Evolutionary conservation across 1,284 basidiomycete species (phyloP).

Genomic region (Dichomitus squalens): DNA sequence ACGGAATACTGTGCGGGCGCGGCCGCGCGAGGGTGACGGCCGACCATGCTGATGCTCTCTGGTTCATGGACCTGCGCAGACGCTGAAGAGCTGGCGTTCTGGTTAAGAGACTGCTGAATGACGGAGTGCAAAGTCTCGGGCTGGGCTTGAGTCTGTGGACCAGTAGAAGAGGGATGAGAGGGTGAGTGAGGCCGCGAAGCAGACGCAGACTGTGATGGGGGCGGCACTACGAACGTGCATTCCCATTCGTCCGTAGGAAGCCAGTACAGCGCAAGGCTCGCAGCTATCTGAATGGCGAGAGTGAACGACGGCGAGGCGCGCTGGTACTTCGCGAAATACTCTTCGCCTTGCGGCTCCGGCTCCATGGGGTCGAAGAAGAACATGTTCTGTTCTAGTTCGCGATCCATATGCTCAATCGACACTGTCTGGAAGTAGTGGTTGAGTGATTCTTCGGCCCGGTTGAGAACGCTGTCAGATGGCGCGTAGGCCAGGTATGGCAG

Average conservation of each 20-base stretch:
- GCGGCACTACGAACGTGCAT: constrained; percentile 48
- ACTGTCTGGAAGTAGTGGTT: constrained; percentile 25
- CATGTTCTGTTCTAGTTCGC: constrained; percentile 40
- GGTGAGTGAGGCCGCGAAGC: constrained; percentile 21
- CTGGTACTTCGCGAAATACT: constrained; percentile 30
- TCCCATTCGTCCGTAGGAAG: constrained; percentile 72
- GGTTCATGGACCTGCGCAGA: not conserved
- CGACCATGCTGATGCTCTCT: constrained; percentile 20
- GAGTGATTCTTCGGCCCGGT: constrained; percentile 42
- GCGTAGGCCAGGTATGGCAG: constrained; percentile 73
- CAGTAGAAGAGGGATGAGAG: constrained; percentile 26
- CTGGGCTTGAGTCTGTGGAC: not conserved
- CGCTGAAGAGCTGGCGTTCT: constrained; percentile 19
- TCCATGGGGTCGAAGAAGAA: constrained; percentile 53
- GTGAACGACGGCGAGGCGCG: constrained; percentile 63
- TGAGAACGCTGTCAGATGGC: constrained; percentile 51
- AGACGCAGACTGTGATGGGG: not conserved
- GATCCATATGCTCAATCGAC: constrained; percentile 46
- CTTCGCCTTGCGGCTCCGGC: constrained; percentile 12
- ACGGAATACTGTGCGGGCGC: constrained; percentile 30
- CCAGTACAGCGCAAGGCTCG: constrained; percentile 61
- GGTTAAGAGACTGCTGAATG: constrained; percentile 25
- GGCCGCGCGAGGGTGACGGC: constrained; percentile 7
- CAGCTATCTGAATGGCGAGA: constrained; percentile 68
- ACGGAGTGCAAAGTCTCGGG: constrained; percentile 22